Conservation (phyloP, 2,329 filamentous ascomycete genomes). For the Fonsecaea erecta region DNA sequence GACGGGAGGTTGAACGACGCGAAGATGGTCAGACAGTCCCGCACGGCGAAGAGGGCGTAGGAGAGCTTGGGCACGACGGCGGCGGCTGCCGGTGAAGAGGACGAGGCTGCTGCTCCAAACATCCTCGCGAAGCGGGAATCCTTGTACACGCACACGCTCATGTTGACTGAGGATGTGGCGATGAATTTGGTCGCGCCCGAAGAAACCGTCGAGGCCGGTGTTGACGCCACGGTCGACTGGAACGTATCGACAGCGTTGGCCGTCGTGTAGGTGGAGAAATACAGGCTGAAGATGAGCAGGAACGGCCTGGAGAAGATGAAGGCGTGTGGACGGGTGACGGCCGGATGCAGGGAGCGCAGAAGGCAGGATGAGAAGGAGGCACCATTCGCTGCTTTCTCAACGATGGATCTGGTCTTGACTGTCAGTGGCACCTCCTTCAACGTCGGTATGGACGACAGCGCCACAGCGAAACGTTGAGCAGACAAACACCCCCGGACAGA, state of each 20-base stretch:
- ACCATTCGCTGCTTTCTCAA: slow-evolving; percentile 53
- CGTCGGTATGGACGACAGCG: not conserved
- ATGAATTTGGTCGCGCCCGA: slow-evolving; percentile 79
- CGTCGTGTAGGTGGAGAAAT: slow-evolving; percentile 86
- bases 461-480: not conserved
- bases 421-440: not conserved
- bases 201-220: slow-evolving; percentile 67
- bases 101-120: slow-evolving; percentile 54
- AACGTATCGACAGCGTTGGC: slow-evolving; percentile 86
- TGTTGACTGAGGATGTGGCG: slow-evolving; percentile 79
- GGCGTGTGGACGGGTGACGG: slow-evolving; percentile 47
- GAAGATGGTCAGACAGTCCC: slow-evolving; percentile 86
- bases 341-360: slow-evolving; percentile 46
- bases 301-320: slow-evolving; percentile 56
- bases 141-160: slow-evolving; percentile 80
- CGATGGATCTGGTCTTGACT: slow-evolving; percentile 49
- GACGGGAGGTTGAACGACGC: slow-evolving; percentile 89
- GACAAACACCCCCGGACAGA: not conserved
- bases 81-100: slow-evolving; percentile 50
- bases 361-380: slow-evolving; percentile 49
- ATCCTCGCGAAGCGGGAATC: slow-evolving; percentile 81
- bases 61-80: slow-evolving; percentile 65
- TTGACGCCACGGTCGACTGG: slow-evolving; percentile 65
- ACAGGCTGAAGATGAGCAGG: slow-evolving; percentile 63
- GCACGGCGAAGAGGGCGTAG: slow-evolving; percentile 75